A percentile compares a stretch with the other conserved stretches of the same genome.
These are phyloP conservation scores for Phycomyces nitens DNA, from an alignment of 192 early-diverging fungal genomes.

Conservation along the genomic window DNA sequence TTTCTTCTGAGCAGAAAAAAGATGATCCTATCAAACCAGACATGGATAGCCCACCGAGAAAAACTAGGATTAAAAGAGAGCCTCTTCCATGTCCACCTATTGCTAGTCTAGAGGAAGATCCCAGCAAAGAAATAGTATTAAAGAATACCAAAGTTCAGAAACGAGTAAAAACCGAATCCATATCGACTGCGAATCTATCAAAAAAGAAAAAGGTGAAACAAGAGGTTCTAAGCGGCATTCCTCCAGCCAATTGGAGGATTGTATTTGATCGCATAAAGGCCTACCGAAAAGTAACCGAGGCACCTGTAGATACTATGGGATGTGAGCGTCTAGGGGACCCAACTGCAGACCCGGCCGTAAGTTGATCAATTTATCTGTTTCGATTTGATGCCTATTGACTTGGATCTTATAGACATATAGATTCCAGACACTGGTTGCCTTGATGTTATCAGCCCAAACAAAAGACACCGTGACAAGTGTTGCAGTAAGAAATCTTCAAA, in stretches of 20 bases:
- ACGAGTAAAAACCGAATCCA: neutral
- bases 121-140: too few species aligned
- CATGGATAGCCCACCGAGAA: too few species aligned
- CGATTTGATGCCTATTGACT: neutral
- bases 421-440: slow-evolving; percentile 79
- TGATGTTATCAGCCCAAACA: slow-evolving; percentile 92
- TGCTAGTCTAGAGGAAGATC: too few species aligned
- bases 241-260: slow-evolving; percentile 58
- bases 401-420: slow-evolving; percentile 49
- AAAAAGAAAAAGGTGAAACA: neutral
- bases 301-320: slow-evolving; percentile 89
- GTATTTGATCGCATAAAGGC: slow-evolving; percentile 63
- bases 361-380: neutral
- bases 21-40: too few species aligned
- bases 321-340: slow-evolving; percentile 69
- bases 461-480: slow-evolving; percentile 85
- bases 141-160: neutral
- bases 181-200: neutral
- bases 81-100: too few species aligned
- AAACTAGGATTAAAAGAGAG: too few species aligned
- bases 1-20: too few species aligned
- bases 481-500: slow-evolving; percentile 68
- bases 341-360: slow-evolving; percentile 26
- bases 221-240: neutral
- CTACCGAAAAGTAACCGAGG: slow-evolving; percentile 59